Evolutionary conservation across 148 eudicot genomes (phyloP), one percentile per base, ranked within the genome.

Genomic region (Agrostemma githago): DNA sequence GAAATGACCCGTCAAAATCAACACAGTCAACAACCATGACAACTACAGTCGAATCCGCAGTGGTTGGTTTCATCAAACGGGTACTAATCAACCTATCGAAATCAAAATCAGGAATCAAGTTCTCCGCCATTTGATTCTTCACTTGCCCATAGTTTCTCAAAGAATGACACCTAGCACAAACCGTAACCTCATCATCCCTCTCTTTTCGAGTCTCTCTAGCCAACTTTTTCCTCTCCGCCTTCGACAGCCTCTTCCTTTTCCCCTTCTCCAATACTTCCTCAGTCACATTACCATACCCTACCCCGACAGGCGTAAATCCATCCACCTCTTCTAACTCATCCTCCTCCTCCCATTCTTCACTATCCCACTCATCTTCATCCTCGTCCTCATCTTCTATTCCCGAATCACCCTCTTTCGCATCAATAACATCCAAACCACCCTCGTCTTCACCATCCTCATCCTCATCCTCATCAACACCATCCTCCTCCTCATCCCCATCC

Each of bases 11-110:
- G 70, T 89, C 98, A 79, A 94, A 94, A 80, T 94, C 98, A 57
- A 92, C 97, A 79, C 96, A 91, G 80, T 94, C 98, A 71, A 94
- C 97, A 76, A 94, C 97, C 89, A 94, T 94, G 46, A 94, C 93
- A 61, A 94, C 96, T 71, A 94, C 96, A 2, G 97, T 91, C 16
- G 92, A 84, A 76, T 88, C 92, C 0, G 90, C 90, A 9, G 79
- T 76, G 4, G 96, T 79, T 0, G 93, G 89, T 80, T 88, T 94
- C 93, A 94, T 88, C 86, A 94, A 81, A 42, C 98, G 80, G 20
- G 89, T 87, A 41, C 85, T 85, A 71, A 94, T 90, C 83, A 94
- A 83, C 54, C 89, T 81, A 75, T 94, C 98, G 17, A 94, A 94
- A 80, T 94, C 98, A 16, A 94, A 94, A 88, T 94, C 98, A 5